These are phyloP conservation scores for Tylopilus subfusipes DNA, from an alignment of 768 basidiomycete genomes.

Conservation along the genomic window DNA sequence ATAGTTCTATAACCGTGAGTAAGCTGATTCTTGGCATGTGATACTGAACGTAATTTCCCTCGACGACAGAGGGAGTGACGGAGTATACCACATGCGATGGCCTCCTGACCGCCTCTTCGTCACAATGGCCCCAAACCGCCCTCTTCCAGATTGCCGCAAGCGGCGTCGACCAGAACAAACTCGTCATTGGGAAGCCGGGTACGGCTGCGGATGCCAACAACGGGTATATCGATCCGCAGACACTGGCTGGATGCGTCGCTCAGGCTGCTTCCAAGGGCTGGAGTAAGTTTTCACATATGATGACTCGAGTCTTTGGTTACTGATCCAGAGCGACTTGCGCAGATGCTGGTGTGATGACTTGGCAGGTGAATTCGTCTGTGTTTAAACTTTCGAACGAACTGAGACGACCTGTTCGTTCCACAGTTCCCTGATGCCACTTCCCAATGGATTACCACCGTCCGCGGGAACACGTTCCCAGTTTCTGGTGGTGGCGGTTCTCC, in stretches of 20 bases:
- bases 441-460: background rate
- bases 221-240: constrained; percentile 54
- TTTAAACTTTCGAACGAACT: background rate
- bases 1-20: background rate
- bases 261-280: constrained; percentile 48
- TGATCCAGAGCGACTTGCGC: background rate
- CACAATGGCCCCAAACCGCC: constrained; percentile 37
- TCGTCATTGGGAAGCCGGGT: constrained; percentile 53
- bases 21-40: background rate
- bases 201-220: constrained; percentile 33
- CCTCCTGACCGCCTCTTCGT: constrained; percentile 39
- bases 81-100: constrained; percentile 37
- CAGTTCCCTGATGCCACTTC: background rate
- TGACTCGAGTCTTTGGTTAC: constrained; percentile 23
- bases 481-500: background rate
- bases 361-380: background rate
- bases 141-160: constrained; percentile 45
- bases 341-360: constrained; percentile 39
- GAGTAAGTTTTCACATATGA: constrained; percentile 33
- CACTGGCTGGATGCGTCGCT: constrained; percentile 52
- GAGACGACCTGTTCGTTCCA: background rate
- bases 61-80: constrained; percentile 29
- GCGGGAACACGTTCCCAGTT: background rate
- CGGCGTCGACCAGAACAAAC: constrained; percentile 43
- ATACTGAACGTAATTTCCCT: background rate